Percentiles rank a stretch among this genome's conserved stretches.
Evolutionary conservation across 2,329 filamentous ascomycete genomes (phyloP).

Genomic region (Macrophomina tecta): DNA sequence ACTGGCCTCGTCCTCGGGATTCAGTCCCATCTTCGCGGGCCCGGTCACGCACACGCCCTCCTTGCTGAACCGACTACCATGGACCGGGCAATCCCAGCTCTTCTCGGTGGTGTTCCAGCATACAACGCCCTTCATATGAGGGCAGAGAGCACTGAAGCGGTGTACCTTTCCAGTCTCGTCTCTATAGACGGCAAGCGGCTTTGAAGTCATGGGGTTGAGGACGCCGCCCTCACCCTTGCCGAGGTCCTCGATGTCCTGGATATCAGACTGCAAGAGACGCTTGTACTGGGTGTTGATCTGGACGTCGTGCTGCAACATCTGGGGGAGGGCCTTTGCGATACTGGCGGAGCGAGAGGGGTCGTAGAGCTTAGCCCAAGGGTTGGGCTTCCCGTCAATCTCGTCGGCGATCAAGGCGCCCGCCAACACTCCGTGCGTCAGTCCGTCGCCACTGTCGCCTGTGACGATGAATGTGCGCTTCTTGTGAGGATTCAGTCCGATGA

Average conservation of each 20-base stretch:
- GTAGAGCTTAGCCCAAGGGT: constrained; percentile 59
- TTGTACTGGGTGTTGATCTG: constrained; percentile 65
- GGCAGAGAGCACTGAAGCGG: constrained; percentile 61
- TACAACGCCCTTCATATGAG: constrained; percentile 62
- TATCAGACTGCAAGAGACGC: constrained; percentile 59
- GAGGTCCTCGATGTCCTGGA: constrained; percentile 63
- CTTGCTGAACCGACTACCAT: constrained; percentile 52
- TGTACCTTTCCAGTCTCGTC: constrained; percentile 59
- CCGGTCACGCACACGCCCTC: constrained; percentile 51
- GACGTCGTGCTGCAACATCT: constrained; percentile 58
- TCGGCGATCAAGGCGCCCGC: constrained; percentile 61
- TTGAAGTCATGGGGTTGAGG: constrained; percentile 54
- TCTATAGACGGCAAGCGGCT: constrained; percentile 62
- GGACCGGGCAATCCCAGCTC: constrained; percentile 61
- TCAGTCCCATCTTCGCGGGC: constrained; percentile 47
- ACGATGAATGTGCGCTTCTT: constrained; percentile 59
- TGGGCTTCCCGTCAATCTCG: constrained; percentile 57
- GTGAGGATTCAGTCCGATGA: constrained; percentile 63
- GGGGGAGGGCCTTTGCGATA: constrained; percentile 53
- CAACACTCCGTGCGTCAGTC: constrained; percentile 62
- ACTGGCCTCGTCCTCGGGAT: constrained; percentile 40
- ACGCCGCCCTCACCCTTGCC: constrained; percentile 58
- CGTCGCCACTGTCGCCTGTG: constrained; percentile 64
- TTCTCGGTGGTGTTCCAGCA: constrained; percentile 63
- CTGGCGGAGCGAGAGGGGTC: constrained; percentile 55